Percentiles rank a stretch among this genome's conserved stretches.
Evolutionary conservation across 306 rosid genomes (phyloP).

Genomic region (Arachis hypogaea): DNA sequence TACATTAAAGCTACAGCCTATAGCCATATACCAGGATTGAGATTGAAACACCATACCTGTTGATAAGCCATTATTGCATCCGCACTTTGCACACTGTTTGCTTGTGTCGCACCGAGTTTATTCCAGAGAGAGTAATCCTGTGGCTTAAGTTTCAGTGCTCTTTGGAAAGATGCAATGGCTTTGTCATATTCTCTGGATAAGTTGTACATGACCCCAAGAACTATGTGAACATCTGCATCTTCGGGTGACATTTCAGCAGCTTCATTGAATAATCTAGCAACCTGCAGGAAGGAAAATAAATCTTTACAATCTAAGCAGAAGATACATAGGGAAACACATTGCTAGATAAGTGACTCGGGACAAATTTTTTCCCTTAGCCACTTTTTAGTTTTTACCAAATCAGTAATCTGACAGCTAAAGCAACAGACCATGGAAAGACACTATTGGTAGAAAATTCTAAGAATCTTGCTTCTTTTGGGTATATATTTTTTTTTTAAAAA

Average conservation of each 20-base stretch:
- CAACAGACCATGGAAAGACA: not conserved
- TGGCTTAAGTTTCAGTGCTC: conserved; percentile 89
- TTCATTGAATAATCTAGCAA: conserved; percentile 80
- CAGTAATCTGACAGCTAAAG: not conserved
- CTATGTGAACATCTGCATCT: conserved; percentile 94
- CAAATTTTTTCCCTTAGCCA: not conserved
- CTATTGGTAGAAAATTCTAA: not conserved
- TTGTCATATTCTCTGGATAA: conserved; percentile 90
- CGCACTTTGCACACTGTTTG: conserved; percentile 97
- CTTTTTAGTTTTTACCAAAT: not conserved
- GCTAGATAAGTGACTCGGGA: conserved; percentile 16
- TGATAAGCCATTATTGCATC: conserved; percentile 98
- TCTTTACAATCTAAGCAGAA: conserved; percentile 13
- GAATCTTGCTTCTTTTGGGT: too few species aligned
- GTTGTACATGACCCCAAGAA: conserved; percentile 93
- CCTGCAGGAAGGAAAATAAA: conserved; percentile 55
- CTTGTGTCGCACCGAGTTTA: conserved; percentile 99
- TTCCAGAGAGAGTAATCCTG: conserved; percentile 98
- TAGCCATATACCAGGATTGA: conserved; percentile 15
- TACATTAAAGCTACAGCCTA: conserved; percentile 10
- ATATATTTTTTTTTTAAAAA: too few species aligned
- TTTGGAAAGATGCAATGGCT: conserved; percentile 83
- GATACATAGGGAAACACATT: conserved; percentile 2
- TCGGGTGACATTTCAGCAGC: conserved; percentile 92
- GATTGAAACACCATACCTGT: conserved; percentile 58